These are phyloP conservation scores for Sungouiella thailandica DNA, from an alignment of 805 yeast genomes.

Conservation along the genomic window DNA sequence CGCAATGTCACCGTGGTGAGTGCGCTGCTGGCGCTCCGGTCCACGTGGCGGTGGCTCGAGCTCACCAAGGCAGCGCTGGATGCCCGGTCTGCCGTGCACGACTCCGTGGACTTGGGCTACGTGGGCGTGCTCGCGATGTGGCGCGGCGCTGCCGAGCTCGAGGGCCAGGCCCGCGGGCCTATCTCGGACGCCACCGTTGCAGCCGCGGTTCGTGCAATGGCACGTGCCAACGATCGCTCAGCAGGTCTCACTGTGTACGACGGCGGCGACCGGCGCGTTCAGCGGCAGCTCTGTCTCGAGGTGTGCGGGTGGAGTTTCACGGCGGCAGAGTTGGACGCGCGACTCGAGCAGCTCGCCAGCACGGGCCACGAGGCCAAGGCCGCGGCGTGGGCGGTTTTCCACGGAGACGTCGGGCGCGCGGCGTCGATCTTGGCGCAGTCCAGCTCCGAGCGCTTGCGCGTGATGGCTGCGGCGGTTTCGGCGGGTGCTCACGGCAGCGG, in stretches of 20 bases:
- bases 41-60: constrained; percentile 90
- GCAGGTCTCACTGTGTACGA: constrained; percentile 43
- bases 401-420: constrained; percentile 80
- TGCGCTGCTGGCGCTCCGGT: constrained; percentile 50
- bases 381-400: constrained; percentile 97
- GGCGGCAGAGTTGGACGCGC: constrained; percentile 66
- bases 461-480: constrained; percentile 91
- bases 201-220: constrained; percentile 49
- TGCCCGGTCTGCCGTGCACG: constrained; percentile 62
- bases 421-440: constrained; percentile 75
- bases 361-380: constrained; percentile 76
- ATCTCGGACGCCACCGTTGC: constrained; percentile 38
- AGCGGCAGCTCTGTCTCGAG: constrained; percentile 72
- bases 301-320: constrained; percentile 91
- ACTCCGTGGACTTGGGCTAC: constrained; percentile 73
- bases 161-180: constrained; percentile 42
- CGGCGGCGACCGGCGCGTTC: constrained; percentile 49
- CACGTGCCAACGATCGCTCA: constrained; percentile 43
- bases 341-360: constrained; percentile 50
- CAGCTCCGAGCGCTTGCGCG: constrained; percentile 59
- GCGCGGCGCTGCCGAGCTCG: constrained; percentile 59
- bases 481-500: constrained; percentile 54
- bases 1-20: constrained; percentile 55
- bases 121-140: constrained; percentile 89
- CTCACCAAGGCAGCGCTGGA: constrained; percentile 62